These are phyloP conservation scores for Apiospora aurea DNA, from an alignment of 2,329 filamentous ascomycete genomes.

Conservation along the genomic window DNA sequence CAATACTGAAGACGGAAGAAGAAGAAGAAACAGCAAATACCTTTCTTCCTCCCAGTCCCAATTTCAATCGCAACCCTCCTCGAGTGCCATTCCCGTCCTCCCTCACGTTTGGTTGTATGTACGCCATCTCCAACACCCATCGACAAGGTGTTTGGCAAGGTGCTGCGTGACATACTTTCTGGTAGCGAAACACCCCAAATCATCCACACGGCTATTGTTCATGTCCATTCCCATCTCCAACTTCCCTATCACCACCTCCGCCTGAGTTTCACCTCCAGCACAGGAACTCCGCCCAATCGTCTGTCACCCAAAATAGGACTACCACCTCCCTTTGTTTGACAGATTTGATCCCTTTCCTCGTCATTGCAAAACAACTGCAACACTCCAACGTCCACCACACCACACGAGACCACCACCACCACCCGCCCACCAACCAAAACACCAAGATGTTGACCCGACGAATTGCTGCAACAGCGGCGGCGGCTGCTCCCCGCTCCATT, in stretches of 20 bases:
- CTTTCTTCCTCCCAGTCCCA: background rate
- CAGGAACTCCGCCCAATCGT: background rate
- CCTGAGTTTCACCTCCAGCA: background rate
- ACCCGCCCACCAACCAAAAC: background rate
- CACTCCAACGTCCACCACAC: background rate
- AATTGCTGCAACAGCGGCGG: constrained; percentile 56
- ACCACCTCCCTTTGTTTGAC: constrained; percentile 2
- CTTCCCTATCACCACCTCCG: constrained; percentile 16
- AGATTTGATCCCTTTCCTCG: background rate
- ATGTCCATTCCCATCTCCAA: background rate
- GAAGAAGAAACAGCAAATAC: background rate
- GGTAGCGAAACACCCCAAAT: background rate
- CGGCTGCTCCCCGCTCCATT: constrained; percentile 55
- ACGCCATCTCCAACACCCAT: constrained; percentile 20
- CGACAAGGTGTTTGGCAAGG: constrained; percentile 7
- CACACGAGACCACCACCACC: background rate
- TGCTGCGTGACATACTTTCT: constrained; percentile 13
- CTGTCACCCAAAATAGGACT: background rate
- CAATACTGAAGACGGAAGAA: background rate
- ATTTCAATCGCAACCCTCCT: background rate
- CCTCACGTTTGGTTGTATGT: background rate
- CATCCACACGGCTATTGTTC: background rate
- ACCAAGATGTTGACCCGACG: constrained; percentile 57
- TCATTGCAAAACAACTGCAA: background rate
- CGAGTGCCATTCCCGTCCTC: background rate